Conservation (phyloP, 805 yeast genomes). For the Kuraishia piskuri region DNA sequence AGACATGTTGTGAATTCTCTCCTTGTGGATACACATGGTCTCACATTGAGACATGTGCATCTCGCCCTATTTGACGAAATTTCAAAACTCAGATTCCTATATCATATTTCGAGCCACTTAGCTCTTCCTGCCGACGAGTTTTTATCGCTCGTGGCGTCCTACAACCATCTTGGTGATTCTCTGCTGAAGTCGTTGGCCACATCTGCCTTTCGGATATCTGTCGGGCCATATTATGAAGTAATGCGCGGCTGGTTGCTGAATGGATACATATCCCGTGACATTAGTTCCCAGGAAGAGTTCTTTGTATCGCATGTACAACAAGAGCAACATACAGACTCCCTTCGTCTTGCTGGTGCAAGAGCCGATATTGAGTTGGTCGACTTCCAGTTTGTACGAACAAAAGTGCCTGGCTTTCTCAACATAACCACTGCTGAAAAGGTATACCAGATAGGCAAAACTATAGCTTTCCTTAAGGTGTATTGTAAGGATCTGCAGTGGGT, state of each 20-base stretch:
- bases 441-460: constrained; percentile 64
- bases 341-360: background rate
- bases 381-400: constrained; percentile 12
- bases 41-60: constrained; percentile 24
- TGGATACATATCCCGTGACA: constrained; percentile 41
- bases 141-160: constrained; percentile 40
- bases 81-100: constrained; percentile 48
- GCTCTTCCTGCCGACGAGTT: constrained; percentile 38
- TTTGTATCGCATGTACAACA: constrained; percentile 27
- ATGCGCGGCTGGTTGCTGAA: constrained; percentile 58
- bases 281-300: constrained; percentile 50
- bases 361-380: constrained; percentile 1
- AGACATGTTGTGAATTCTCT: constrained; percentile 26
- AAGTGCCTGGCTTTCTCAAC: constrained; percentile 38
- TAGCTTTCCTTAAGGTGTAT: constrained; percentile 50
- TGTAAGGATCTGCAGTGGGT: constrained; percentile 69
- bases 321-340: background rate
- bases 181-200: constrained; percentile 34
- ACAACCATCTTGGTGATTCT: constrained; percentile 58
- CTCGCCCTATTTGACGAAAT: constrained; percentile 40
- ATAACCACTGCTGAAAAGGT: constrained; percentile 32
- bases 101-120: constrained; percentile 29
- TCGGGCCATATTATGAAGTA: constrained; percentile 53
- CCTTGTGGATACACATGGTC: constrained; percentile 20
- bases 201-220: constrained; percentile 34